Evolutionary conservation across 2,329 filamentous ascomycete species (phyloP).

Genomic region (Dactylellina haptotyla): DNA sequence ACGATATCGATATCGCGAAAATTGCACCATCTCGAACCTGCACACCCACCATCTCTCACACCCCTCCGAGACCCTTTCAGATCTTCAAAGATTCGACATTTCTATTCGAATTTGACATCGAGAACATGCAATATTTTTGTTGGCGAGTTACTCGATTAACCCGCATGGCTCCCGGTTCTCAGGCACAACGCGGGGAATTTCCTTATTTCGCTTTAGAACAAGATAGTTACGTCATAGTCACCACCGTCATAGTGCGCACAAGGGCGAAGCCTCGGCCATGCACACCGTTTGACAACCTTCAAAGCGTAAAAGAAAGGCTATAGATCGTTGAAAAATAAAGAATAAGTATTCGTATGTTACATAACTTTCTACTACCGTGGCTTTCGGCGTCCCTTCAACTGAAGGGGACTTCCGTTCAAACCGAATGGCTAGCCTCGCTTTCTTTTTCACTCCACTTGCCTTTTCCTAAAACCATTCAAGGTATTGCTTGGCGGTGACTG

Average conservation of each 20-base stretch:
- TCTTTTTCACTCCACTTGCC: conserved; percentile 16
- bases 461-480: conserved; percentile 18
- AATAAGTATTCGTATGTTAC: conserved; percentile 22
- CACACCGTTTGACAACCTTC: conserved; percentile 49
- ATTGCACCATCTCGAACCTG: conserved; percentile 39
- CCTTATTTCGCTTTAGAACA: conserved; percentile 29
- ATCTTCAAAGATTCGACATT: not conserved
- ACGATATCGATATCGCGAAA: conserved; percentile 50
- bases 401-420: conserved; percentile 40
- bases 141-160: not conserved
- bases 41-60: not conserved
- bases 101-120: not conserved
- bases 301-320: conserved; percentile 3
- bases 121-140: not conserved
- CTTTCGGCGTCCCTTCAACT: conserved; percentile 38
- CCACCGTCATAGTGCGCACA: conserved; percentile 50
- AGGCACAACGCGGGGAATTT: conserved; percentile 46
- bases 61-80: not conserved
- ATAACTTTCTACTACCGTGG: conserved; percentile 32
- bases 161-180: conserved; percentile 5
- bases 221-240: conserved; percentile 40
- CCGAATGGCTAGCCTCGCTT: conserved; percentile 28
- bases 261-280: conserved; percentile 22
- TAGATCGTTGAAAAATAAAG: conserved; percentile 22
- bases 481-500: conserved; percentile 24